These are phyloP conservation scores for Sordariomycetes sp. DNA, from an alignment of 2,329 filamentous ascomycete genomes.

Conservation along the genomic window DNA sequence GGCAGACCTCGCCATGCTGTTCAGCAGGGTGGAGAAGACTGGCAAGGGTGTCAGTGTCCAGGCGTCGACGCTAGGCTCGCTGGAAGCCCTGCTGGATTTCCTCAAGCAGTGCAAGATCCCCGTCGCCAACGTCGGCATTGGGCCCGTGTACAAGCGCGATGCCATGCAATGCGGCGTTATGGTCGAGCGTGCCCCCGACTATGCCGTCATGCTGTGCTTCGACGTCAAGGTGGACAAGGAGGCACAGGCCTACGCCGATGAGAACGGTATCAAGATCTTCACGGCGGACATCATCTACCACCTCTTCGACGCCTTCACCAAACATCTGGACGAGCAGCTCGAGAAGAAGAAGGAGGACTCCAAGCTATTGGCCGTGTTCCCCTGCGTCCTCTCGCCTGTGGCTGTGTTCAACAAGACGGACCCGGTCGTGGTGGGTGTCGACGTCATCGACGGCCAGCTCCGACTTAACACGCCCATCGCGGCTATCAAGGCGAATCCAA, in stretches of 20 bases:
- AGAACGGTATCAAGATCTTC: slow-evolving; percentile 94
- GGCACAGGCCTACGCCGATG: slow-evolving; percentile 79
- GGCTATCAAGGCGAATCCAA: slow-evolving; percentile 70
- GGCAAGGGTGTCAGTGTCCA: slow-evolving; percentile 95
- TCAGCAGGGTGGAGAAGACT: slow-evolving; percentile 83
- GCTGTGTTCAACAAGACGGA: slow-evolving; percentile 98
- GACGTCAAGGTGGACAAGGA: slow-evolving; percentile 99
- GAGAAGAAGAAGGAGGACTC: slow-evolving; percentile 94
- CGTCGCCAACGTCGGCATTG: slow-evolving; percentile 93
- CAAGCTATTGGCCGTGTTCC: slow-evolving; percentile 94
- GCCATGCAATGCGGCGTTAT: slow-evolving; percentile 93
- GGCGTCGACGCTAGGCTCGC: slow-evolving; percentile 90
- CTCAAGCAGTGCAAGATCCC: slow-evolving; percentile 93
- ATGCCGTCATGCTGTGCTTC: slow-evolving; percentile 98
- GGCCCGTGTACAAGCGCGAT: slow-evolving; percentile 95
- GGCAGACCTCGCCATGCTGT: slow-evolving; percentile 81
- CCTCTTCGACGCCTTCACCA: slow-evolving; percentile 91
- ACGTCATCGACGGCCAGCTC: slow-evolving; percentile 84
- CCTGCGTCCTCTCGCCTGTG: slow-evolving; percentile 79
- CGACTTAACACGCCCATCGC: slow-evolving; percentile 83
- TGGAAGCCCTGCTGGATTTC: slow-evolving; percentile 95
- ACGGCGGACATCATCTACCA: slow-evolving; percentile 99
- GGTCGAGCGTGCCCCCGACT: slow-evolving; percentile 91
- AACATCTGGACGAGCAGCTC: slow-evolving; percentile 78
- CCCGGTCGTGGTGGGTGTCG: slow-evolving; percentile 90